These are phyloP conservation scores for Lecanoromycetidae sp. DNA, from an alignment of 2,329 filamentous ascomycete genomes.

Conservation along the genomic window DNA sequence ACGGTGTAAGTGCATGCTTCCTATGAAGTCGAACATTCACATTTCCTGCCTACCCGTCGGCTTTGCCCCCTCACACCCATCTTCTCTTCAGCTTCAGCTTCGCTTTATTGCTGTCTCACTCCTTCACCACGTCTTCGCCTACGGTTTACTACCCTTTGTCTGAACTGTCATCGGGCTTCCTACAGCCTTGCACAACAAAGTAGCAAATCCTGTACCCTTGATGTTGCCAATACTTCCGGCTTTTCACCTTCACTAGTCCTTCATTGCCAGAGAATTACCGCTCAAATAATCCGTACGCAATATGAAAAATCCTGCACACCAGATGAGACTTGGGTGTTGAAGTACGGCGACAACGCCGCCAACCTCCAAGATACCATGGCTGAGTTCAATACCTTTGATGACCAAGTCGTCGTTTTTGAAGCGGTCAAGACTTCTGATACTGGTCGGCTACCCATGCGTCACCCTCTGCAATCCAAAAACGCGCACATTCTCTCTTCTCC, in stretches of 20 bases:
- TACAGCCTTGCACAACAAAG: not conserved
- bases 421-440: slow-evolving; percentile 17
- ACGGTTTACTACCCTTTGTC: no score
- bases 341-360: slow-evolving; percentile 15
- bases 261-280: not conserved
- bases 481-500: not conserved
- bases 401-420: slow-evolving; percentile 21
- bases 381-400: slow-evolving; percentile 17
- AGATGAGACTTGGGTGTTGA: slow-evolving; percentile 16
- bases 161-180: no score
- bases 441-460: not conserved
- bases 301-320: not conserved
- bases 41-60: no score
- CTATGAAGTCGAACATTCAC: not conserved
- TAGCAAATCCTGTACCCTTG: not conserved
- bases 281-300: not conserved
- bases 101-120: no score
- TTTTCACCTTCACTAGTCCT: not conserved
- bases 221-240: not conserved
- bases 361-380: slow-evolving; percentile 13
- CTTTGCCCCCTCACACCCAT: not conserved
- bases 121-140: no score
- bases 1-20: slow-evolving; percentile 24
- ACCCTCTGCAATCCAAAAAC: slow-evolving; percentile 1
- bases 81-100: not conserved